These are phyloP conservation scores for Sonneratia caseolaris DNA, from an alignment of 345 rosid genomes.

Conservation along the genomic window DNA sequence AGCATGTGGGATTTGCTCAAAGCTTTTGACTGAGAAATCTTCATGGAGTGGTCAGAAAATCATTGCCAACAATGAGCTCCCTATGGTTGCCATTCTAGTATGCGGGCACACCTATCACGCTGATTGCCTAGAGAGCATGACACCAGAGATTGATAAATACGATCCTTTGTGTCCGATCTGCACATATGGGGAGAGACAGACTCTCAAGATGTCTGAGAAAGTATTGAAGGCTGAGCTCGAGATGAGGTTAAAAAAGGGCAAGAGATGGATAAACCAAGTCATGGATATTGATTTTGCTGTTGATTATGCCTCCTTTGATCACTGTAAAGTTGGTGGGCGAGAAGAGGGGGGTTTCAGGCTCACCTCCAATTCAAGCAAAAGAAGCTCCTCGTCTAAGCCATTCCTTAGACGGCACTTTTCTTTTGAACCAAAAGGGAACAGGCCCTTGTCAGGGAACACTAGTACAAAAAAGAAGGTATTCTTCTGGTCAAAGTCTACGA, in stretches of 20 bases:
- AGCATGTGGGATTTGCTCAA: conserved; percentile 83
- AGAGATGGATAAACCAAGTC: conserved; percentile 57
- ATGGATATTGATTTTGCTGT: conserved; percentile 51
- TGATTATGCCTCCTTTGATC: conserved; percentile 38
- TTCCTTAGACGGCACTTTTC: conserved; percentile 72
- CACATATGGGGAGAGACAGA: conserved; percentile 74
- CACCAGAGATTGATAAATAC: conserved; percentile 63
- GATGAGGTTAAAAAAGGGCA: conserved; percentile 46
- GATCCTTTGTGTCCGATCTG: conserved; percentile 94
- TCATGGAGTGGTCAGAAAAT: conserved; percentile 75
- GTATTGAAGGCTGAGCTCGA: conserved; percentile 74
- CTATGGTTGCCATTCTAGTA: conserved; percentile 63
- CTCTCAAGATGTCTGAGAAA: conserved; percentile 63
- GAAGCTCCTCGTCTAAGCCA: conserved; percentile 46
- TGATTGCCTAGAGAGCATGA: conserved; percentile 89
- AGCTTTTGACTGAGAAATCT: conserved; percentile 66
- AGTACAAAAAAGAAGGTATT: conserved; percentile 56
- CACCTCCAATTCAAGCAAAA: conserved; percentile 58
- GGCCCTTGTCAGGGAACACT: conserved; percentile 40
- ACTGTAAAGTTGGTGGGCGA: conserved; percentile 23
- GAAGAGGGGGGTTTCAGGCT: conserved; percentile 48
- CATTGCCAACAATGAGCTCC: conserved; percentile 43
- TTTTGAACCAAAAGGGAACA: conserved; percentile 58
- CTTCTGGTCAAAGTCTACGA: conserved; percentile 85
- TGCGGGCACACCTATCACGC: conserved; percentile 98